phyloP scores from a whole-genome alignment of 1,139 yeast species.

The Pichia sp. region DNA sequence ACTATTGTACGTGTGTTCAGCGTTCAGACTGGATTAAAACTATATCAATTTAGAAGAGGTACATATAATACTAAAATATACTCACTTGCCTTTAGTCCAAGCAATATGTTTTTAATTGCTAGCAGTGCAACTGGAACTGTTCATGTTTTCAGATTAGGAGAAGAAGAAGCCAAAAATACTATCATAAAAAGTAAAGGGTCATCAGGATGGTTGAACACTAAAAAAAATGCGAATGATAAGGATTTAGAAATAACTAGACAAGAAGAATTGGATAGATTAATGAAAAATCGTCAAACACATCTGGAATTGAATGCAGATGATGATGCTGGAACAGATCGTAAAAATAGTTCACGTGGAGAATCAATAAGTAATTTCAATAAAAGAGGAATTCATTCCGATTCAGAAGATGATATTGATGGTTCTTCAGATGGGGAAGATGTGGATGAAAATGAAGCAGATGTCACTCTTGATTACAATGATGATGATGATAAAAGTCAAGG shows the following conservation, averaged over 20 bases:
- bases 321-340: slow-evolving; percentile 4
- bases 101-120: slow-evolving; percentile 70
- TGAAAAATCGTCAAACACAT: slow-evolving; percentile 11
- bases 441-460: slow-evolving; percentile 12
- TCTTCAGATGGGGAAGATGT: slow-evolving; percentile 16
- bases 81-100: slow-evolving; percentile 72
- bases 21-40: slow-evolving; percentile 75
- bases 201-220: slow-evolving; percentile 13
- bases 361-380: background rate
- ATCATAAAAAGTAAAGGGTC: slow-evolving; percentile 18
- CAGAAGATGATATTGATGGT: slow-evolving; percentile 18
- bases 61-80: slow-evolving; percentile 89
- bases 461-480: background rate
- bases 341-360: background rate
- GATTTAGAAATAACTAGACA: slow-evolving; percentile 14
- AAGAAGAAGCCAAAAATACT: slow-evolving; percentile 44
- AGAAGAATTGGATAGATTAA: slow-evolving; percentile 14
- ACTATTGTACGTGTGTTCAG: slow-evolving; percentile 85
- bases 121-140: slow-evolving; percentile 91
- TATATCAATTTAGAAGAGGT: slow-evolving; percentile 90
- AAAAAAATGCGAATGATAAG: slow-evolving; percentile 9
- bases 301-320: slow-evolving; percentile 3
- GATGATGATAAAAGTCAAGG: slow-evolving; percentile 3
- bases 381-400: slow-evolving; percentile 11
- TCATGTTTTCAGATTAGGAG: slow-evolving; percentile 75